Percentiles rank a stretch among this genome's conserved stretches.
These are phyloP conservation scores for Pterulicium gracile DNA, from an alignment of 1,284 basidiomycete species.

Conservation along the genomic window DNA sequence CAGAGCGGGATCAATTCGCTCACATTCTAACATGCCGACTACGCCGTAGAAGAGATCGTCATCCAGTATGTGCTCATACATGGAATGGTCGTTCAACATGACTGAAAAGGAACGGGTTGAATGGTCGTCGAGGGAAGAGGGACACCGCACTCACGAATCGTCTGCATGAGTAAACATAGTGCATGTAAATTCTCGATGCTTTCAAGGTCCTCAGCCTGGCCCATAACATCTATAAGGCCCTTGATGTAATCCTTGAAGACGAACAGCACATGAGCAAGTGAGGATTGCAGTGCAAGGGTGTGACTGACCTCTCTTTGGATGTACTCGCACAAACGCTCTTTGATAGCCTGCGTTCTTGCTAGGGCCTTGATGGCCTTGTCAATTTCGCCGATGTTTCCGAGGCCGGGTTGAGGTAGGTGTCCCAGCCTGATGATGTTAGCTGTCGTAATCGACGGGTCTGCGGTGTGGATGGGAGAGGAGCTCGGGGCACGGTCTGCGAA, in stretches of 20 bases:
- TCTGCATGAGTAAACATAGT: constrained; percentile 89
- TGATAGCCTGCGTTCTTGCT: constrained; percentile 52
- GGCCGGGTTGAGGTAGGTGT: constrained; percentile 57
- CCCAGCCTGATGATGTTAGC: constrained; percentile 58
- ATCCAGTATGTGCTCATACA: constrained; percentile 92
- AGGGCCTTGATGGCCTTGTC: constrained; percentile 66
- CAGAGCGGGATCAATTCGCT: too few relatives aligned
- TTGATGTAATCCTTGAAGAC: constrained; percentile 73
- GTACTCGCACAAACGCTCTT: constrained; percentile 76
- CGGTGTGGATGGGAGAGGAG: constrained; percentile 48
- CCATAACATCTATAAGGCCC: constrained; percentile 74
- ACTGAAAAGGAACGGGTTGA: constrained; percentile 38
- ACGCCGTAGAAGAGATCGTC: constrained; percentile 92
- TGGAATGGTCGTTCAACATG: constrained; percentile 87
- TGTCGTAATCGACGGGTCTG: constrained; percentile 49
- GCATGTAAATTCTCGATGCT: constrained; percentile 83
- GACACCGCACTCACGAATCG: constrained; percentile 62
- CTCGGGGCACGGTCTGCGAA: constrained; percentile 34
- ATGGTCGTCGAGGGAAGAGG: constrained; percentile 3
- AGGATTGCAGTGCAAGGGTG: constrained; percentile 7
- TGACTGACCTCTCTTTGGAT: constrained; percentile 61
- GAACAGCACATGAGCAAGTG: constrained; percentile 3
- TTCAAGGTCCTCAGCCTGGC: constrained; percentile 88
- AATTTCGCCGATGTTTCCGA: constrained; percentile 68
- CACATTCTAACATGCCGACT: constrained; percentile 95